phyloP scores from a whole-genome alignment of 495 filamentous ascomycete genomes.

The Daldinia vernicosa region DNA sequence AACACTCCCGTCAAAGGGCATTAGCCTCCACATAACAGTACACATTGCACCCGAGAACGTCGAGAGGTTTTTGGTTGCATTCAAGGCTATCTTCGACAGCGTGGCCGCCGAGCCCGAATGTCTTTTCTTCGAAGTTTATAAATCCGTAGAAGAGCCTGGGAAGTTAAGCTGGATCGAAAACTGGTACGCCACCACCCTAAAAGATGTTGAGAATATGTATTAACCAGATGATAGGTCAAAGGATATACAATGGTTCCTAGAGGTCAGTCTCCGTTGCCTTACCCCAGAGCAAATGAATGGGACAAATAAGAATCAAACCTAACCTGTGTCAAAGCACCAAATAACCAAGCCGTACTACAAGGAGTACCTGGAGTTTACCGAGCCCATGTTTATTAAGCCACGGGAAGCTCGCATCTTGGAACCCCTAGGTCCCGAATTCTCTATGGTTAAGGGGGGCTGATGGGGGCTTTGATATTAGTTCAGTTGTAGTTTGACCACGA shows the following conservation, averaged over 20 bases:
- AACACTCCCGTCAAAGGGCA: constrained; percentile 13
- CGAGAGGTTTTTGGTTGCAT: constrained; percentile 52
- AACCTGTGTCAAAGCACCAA: constrained; percentile 51
- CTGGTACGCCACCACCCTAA: constrained; percentile 42
- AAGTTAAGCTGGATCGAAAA: constrained; percentile 59
- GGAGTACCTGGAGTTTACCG: constrained; percentile 56
- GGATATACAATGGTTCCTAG: constrained; percentile 52
- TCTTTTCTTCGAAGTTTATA: constrained; percentile 60
- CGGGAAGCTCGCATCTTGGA: constrained; percentile 52
- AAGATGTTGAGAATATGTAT: background rate
- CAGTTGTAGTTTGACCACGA: constrained; percentile 6
- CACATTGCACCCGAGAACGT: constrained; percentile 54
- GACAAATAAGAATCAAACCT: constrained; percentile 5
- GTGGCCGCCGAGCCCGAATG: constrained; percentile 58
- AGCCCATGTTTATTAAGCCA: constrained; percentile 60
- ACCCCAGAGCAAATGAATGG: background rate
- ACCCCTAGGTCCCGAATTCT: constrained; percentile 48
- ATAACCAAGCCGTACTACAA: constrained; percentile 61
- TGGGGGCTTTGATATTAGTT: background rate
- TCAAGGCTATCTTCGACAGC: constrained; percentile 53
- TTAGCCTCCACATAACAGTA: constrained; percentile 55
- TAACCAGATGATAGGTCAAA: constrained; percentile 45
- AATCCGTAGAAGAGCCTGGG: constrained; percentile 52
- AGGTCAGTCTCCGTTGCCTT: constrained; percentile 41
- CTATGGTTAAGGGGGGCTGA: constrained; percentile 43